phyloP scores from a whole-genome alignment of 108 stramenopile genomes.

The Discostella stelligeroides region DNA sequence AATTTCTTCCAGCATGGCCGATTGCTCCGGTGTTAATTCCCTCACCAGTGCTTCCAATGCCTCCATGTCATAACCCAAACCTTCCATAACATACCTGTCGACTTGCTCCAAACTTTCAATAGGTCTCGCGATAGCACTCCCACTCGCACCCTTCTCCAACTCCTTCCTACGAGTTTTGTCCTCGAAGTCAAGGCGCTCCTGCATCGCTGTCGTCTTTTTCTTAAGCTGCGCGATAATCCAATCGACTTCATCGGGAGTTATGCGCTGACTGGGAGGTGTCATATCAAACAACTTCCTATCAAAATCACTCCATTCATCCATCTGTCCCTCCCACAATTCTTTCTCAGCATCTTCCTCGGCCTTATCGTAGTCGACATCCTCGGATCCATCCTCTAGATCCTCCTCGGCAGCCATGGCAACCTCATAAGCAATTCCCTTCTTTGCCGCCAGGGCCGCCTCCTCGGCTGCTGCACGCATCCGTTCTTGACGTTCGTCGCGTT shows the following conservation, averaged over 20 bases:
- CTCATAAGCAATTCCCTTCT: slow-evolving; percentile 42
- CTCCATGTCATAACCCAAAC: slow-evolving; percentile 54
- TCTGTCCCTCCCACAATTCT: slow-evolving; percentile 74
- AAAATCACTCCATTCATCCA: slow-evolving; percentile 44
- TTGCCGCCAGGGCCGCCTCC: slow-evolving; percentile 49
- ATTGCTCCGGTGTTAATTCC: slow-evolving; percentile 53
- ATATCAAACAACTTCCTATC: slow-evolving; percentile 46
- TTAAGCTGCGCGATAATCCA: slow-evolving; percentile 73
- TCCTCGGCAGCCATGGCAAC: slow-evolving; percentile 59
- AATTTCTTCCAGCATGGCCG: slow-evolving; percentile 40
- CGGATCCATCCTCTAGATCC: slow-evolving; percentile 51
- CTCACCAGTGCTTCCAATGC: slow-evolving; percentile 33
- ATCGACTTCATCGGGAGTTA: slow-evolving; percentile 74
- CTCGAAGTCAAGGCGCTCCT: slow-evolving; percentile 90
- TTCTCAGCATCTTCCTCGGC: slow-evolving; percentile 77
- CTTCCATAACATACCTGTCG: slow-evolving; percentile 46
- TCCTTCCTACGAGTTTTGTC: slow-evolving; percentile 51
- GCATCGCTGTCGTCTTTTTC: slow-evolving; percentile 51
- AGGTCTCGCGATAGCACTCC: slow-evolving; percentile 2
- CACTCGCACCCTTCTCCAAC: slow-evolving; percentile 23
- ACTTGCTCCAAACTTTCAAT: slow-evolving; percentile 46
- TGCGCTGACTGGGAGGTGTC: slow-evolving; percentile 36
- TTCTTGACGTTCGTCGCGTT: slow-evolving; percentile 78
- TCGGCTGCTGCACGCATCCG: slow-evolving; percentile 73
- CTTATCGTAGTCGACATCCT: slow-evolving; percentile 51